Conservation (phyloP, 768 basidiomycete genomes). For the Lactarius hengduanensis region DNA sequence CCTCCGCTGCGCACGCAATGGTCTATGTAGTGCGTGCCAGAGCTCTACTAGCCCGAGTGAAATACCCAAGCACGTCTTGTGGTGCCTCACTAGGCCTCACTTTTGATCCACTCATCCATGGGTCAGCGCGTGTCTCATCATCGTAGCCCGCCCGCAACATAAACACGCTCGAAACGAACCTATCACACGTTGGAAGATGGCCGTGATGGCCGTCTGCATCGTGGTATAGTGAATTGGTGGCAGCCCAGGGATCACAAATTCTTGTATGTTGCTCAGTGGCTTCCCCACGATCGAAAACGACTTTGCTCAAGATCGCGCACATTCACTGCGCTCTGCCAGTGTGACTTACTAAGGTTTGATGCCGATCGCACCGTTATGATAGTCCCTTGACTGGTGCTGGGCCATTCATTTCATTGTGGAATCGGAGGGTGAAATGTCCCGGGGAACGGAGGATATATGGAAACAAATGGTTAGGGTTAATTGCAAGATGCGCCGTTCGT, state of each 20-base stretch:
- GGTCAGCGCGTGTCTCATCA: neutral
- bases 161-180: slow-evolving; percentile 1
- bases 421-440: neutral
- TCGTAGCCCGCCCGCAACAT: neutral
- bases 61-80: neutral
- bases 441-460: neutral
- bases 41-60: neutral
- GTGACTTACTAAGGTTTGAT: neutral
- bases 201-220: neutral
- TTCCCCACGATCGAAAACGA: neutral
- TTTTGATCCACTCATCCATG: neutral
- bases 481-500: too few relatives aligned
- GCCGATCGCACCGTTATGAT: neutral
- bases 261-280: neutral
- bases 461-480: neutral
- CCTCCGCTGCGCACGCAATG: neutral
- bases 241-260: neutral
- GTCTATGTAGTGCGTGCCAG: neutral
- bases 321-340: neutral
- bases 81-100: neutral
- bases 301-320: neutral
- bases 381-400: neutral
- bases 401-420: neutral
- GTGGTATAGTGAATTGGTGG: neutral
- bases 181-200: neutral